Conservation (phyloP, 805 yeast genomes). For the Spencermartinsiella europaea region DNA sequence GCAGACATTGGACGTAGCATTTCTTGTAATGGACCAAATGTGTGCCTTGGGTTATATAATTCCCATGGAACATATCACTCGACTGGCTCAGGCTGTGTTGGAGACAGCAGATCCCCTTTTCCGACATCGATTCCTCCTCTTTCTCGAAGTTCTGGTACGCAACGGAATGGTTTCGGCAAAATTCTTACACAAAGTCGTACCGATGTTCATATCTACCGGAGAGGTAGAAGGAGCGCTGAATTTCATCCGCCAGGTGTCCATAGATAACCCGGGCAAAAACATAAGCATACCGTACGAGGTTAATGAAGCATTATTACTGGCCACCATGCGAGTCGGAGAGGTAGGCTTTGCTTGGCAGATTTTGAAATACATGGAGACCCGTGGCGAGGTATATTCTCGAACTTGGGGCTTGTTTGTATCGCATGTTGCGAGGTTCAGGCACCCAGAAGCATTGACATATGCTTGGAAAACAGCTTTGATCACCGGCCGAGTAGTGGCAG, state of each 20-base stretch:
- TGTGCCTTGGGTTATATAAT: not conserved
- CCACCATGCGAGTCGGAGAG: conserved; percentile 24
- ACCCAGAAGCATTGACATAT: conserved; percentile 27
- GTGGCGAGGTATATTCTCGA: conserved; percentile 24
- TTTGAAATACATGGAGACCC: conserved; percentile 19
- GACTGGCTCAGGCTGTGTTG: not conserved
- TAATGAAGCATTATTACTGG: conserved; percentile 25
- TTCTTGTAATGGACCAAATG: conserved; percentile 5
- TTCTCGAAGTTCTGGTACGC: not conserved
- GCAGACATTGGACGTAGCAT: not conserved
- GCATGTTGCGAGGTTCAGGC: conserved; percentile 18
- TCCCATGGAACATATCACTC: conserved; percentile 1
- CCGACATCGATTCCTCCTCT: conserved; percentile 5
- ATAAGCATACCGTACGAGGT: conserved; percentile 10
- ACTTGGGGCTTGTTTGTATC: conserved; percentile 31
- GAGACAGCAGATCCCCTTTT: conserved; percentile 5
- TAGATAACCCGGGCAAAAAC: conserved; percentile 21
- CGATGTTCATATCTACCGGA: conserved; percentile 17
- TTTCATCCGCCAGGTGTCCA: conserved; percentile 22
- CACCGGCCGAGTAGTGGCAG: conserved; percentile 30
- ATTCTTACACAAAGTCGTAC: conserved; percentile 17
- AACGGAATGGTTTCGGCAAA: not conserved
- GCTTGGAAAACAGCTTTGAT: conserved; percentile 24
- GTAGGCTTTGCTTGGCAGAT: conserved; percentile 25
- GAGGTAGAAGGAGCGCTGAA: conserved; percentile 23